Conservation (phyloP, 2,329 filamentous ascomycete genomes). For the Blumeriella jaapii region DNA sequence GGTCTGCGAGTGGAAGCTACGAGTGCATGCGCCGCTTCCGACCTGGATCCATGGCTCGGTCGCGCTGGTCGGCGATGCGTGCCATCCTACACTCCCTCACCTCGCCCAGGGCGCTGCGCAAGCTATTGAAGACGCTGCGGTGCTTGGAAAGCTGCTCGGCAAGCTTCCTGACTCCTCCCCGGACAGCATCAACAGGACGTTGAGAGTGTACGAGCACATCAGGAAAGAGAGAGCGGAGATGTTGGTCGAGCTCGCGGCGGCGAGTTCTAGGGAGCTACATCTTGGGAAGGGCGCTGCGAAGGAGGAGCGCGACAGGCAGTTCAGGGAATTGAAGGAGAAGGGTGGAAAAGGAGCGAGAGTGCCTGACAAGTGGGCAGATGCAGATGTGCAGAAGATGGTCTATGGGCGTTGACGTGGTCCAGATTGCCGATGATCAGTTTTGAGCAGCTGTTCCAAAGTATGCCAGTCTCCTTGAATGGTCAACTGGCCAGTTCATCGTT, state of each 20-base stretch:
- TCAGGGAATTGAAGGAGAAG: slow-evolving; percentile 38
- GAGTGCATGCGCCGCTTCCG: slow-evolving; percentile 43
- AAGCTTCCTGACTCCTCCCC: slow-evolving; percentile 29
- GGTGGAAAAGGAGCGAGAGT: slow-evolving; percentile 28
- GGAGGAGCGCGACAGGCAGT: slow-evolving; percentile 46
- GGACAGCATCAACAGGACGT: slow-evolving; percentile 34
- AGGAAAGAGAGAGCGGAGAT: slow-evolving; percentile 42
- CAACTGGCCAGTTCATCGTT: no score
- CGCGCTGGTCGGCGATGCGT: slow-evolving; percentile 51
- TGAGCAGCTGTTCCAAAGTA: slow-evolving; percentile 32
- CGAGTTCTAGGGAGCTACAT: slow-evolving; percentile 43
- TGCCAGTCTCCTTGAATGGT: no score
- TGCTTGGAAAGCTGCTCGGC: slow-evolving; percentile 42
- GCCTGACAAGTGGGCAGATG: slow-evolving; percentile 61
- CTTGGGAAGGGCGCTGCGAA: slow-evolving; percentile 46
- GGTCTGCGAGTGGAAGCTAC: slow-evolving; percentile 54
- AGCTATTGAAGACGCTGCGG: slow-evolving; percentile 55
- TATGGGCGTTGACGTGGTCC: slow-evolving; percentile 52
- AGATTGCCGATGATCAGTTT: slow-evolving; percentile 42
- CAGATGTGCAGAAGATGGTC: slow-evolving; percentile 55
- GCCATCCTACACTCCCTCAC: slow-evolving; percentile 57
- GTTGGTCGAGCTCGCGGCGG: slow-evolving; percentile 40
- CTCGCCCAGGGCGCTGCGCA: slow-evolving; percentile 57
- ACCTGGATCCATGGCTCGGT: slow-evolving; percentile 47
- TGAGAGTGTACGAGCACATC: slow-evolving; percentile 43